Percentiles rank a stretch among this genome's conserved stretches.
Conservation (phyloP, 495 filamentous ascomycete species). For the Beverwykella pulmonaria region DNA sequence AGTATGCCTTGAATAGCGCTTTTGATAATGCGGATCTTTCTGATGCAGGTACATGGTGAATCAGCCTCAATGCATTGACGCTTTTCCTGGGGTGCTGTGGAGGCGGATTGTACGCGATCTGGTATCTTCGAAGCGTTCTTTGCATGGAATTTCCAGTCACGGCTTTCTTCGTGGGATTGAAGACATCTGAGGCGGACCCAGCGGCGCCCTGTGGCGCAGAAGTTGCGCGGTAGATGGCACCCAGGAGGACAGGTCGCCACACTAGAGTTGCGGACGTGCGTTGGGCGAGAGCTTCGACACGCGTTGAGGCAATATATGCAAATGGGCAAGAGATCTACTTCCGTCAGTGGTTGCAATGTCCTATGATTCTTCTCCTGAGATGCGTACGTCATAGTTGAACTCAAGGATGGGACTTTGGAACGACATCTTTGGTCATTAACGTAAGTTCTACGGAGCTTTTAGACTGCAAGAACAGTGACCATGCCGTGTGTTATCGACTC, state of each 20-base stretch:
- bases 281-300: constrained; percentile 31
- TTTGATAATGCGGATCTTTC: constrained; percentile 16
- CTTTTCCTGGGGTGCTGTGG: constrained; percentile 34
- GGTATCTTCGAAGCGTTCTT: constrained; percentile 21
- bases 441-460: no score
- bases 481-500: no score
- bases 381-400: constrained; percentile 24
- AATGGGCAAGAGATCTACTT: constrained; percentile 34
- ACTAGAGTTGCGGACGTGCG: constrained; percentile 16
- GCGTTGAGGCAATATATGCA: constrained; percentile 36
- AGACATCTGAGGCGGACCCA: constrained; percentile 38
- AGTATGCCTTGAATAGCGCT: constrained; percentile 29
- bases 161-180: constrained; percentile 37
- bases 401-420: constrained; percentile 9
- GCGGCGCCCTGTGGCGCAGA: constrained; percentile 37
- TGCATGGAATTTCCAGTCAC: constrained; percentile 26
- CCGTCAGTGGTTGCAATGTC: not conserved
- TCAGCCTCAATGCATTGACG: constrained; percentile 27
- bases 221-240: constrained; percentile 37
- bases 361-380: not conserved
- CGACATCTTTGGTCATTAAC: no score
- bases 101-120: constrained; percentile 33
- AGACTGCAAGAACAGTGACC: no score
- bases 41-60: constrained; percentile 11
- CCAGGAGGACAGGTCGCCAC: constrained; percentile 38